Conservation (phyloP, 495 filamentous ascomycete species). For the Immersiella caudata region DNA sequence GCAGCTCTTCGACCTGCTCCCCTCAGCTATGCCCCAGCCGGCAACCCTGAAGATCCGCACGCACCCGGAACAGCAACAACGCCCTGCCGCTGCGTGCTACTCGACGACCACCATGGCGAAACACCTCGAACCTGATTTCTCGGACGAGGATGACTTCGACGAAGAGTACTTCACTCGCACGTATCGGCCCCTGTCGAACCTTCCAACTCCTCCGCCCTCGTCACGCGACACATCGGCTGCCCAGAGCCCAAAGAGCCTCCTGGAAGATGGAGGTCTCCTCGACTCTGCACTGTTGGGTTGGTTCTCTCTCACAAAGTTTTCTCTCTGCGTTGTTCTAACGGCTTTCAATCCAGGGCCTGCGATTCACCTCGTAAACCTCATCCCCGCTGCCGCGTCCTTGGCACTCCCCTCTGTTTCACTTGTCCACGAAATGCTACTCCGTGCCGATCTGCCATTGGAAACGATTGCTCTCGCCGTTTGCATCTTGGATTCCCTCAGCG, state of each 20-base stretch:
- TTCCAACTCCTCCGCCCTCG: slow-evolving; percentile 62
- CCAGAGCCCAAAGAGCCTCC: slow-evolving; percentile 43
- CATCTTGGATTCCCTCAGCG: slow-evolving; percentile 58
- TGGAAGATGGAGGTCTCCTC: slow-evolving; percentile 48
- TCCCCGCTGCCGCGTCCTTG: slow-evolving; percentile 56
- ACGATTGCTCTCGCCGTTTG: slow-evolving; percentile 57
- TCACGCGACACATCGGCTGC: slow-evolving; percentile 44
- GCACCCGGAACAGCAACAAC: slow-evolving; percentile 2
- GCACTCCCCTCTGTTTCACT: slow-evolving; percentile 51
- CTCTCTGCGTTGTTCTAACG: not conserved
- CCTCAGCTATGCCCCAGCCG: slow-evolving; percentile 36
- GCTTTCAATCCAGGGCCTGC: slow-evolving; percentile 48
- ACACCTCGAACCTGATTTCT: slow-evolving; percentile 32
- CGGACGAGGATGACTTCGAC: slow-evolving; percentile 52
- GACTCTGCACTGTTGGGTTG: slow-evolving; percentile 51
- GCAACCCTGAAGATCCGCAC: slow-evolving; percentile 31
- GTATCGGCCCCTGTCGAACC: slow-evolving; percentile 61
- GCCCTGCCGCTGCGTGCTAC: not conserved
- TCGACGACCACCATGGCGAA: slow-evolving; percentile 28
- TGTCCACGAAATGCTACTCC: slow-evolving; percentile 55
- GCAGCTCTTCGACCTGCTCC: slow-evolving; percentile 37
- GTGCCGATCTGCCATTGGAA: slow-evolving; percentile 52
- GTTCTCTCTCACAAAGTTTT: slow-evolving; percentile 24
- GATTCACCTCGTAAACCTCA: slow-evolving; percentile 57
- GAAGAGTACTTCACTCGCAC: slow-evolving; percentile 58